Percentiles rank a stretch among this genome's conserved stretches.
Evolutionary conservation across 2,329 filamentous ascomycete genomes (phyloP).

Genomic region (Claviceps lovelessii): DNA sequence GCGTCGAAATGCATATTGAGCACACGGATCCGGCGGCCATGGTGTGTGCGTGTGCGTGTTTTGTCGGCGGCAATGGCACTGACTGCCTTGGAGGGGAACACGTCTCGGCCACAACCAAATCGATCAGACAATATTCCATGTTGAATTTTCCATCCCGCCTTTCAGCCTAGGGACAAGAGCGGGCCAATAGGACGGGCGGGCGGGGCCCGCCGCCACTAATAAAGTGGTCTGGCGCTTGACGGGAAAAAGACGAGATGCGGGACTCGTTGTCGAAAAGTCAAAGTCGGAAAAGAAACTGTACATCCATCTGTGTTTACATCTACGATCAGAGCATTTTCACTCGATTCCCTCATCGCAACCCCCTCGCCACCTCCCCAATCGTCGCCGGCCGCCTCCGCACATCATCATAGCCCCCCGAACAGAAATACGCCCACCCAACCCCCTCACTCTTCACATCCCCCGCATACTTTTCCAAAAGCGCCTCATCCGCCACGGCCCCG

Average conservation of each 20-base stretch:
- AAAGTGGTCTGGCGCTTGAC: no score
- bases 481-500: conserved; percentile 3
- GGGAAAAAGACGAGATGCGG: no score
- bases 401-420: conserved; percentile 1
- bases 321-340: no score
- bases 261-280: no score
- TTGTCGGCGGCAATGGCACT: neutral
- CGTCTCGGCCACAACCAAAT: neutral
- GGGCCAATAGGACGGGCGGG: neutral
- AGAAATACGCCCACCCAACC: conserved; percentile 3
- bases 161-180: neutral
- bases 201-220: no score
- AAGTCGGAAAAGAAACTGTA: no score
- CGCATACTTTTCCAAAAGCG: neutral
- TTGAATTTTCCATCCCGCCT: neutral
- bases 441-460: neutral
- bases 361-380: neutral
- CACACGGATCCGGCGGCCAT: conserved; percentile 9
- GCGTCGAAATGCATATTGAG: conserved; percentile 8
- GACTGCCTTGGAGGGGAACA: neutral
- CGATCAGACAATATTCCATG: neutral
- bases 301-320: no score
- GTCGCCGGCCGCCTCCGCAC: neutral
- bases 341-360: neutral
- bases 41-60: conserved; percentile 5